Conservation (phyloP, 2,329 filamentous ascomycete genomes). For the Podosphaera fusca region DNA sequence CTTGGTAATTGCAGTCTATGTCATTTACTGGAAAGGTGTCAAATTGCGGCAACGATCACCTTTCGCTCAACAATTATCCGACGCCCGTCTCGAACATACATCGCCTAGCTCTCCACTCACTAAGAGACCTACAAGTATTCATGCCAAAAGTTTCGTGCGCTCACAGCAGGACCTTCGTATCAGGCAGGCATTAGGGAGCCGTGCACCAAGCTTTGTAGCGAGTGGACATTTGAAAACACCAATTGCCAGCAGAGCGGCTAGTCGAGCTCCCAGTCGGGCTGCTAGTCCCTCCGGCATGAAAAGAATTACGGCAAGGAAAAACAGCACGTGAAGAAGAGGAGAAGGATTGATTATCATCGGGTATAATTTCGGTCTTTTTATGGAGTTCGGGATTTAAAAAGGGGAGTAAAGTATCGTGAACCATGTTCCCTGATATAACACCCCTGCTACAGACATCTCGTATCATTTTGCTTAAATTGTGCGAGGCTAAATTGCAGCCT, state of each 20-base stretch:
- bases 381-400: too few relatives aligned
- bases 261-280: not conserved
- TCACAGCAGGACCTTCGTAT: slow-evolving; percentile 11
- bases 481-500: too few relatives aligned
- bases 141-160: slow-evolving; percentile 9
- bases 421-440: too few relatives aligned
- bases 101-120: slow-evolving; percentile 3
- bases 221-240: slow-evolving; percentile 4
- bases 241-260: slow-evolving; percentile 4
- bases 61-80: slow-evolving; percentile 39
- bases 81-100: slow-evolving; percentile 6
- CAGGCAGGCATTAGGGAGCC: slow-evolving; percentile 8
- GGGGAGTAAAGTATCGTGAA: too few relatives aligned
- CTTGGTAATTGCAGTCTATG: slow-evolving; percentile 38
- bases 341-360: too few relatives aligned
- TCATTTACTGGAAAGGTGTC: slow-evolving; percentile 43
- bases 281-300: not conserved
- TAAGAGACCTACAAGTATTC: slow-evolving; percentile 5
- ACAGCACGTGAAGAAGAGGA: not conserved
- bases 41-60: slow-evolving; percentile 33
- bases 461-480: too few relatives aligned
- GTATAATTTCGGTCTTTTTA: too few relatives aligned
- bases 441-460: too few relatives aligned
- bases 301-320: not conserved
- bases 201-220: slow-evolving; percentile 6